Conservation (phyloP, 1,284 basidiomycete genomes). For the Psilocybe mexicana region DNA sequence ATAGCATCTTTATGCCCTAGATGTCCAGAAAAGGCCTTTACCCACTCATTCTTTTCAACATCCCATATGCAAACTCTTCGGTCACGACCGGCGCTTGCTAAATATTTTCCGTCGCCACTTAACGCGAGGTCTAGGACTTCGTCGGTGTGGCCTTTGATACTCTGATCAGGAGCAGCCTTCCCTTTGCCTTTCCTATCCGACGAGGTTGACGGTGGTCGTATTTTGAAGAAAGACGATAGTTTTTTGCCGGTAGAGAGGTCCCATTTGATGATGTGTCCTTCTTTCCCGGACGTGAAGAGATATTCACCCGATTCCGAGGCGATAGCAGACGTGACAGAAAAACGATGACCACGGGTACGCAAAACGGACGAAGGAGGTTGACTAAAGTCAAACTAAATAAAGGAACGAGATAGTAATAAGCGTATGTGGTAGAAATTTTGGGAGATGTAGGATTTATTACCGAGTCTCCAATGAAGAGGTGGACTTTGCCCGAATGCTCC, state of each 20-base stretch:
- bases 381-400: constrained; percentile 44
- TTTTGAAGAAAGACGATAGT: constrained; percentile 59
- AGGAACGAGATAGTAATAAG: background rate
- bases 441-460: constrained; percentile 40
- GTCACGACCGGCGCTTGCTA: constrained; percentile 89
- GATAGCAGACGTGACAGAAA: constrained; percentile 77
- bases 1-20: constrained; percentile 82
- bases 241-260: constrained; percentile 66
- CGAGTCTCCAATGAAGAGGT: constrained; percentile 74
- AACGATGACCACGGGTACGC: constrained; percentile 73
- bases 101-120: constrained; percentile 81
- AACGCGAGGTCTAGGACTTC: constrained; percentile 84
- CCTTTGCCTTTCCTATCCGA: constrained; percentile 57
- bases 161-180: constrained; percentile 42
- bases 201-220: constrained; percentile 36
- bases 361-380: constrained; percentile 44
- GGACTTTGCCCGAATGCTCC: constrained; percentile 83
- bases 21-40: constrained; percentile 69
- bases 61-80: constrained; percentile 85
- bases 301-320: constrained; percentile 67
- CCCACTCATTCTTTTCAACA: constrained; percentile 68
- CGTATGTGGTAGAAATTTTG: constrained; percentile 6
- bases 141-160: constrained; percentile 79
- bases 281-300: constrained; percentile 85
- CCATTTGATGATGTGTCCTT: constrained; percentile 84